Percentiles rank a stretch among this genome's conserved stretches.
Conservation (phyloP, 2,329 filamentous ascomycete species). For the Colletotrichum sp. region DNA sequence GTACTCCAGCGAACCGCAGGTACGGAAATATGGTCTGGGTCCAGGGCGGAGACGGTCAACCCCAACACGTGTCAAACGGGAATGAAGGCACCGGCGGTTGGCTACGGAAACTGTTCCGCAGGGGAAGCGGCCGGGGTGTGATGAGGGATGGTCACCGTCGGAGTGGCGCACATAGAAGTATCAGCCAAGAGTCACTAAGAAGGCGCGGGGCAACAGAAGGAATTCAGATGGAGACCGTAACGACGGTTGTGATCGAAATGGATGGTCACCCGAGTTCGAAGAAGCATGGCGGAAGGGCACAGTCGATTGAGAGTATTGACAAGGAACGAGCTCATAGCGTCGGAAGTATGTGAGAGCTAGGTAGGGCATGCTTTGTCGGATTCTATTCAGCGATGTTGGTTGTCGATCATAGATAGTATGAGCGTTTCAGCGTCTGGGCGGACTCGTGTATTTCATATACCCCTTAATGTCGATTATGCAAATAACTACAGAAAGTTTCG, state of each 20-base stretch:
- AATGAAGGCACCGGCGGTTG: conserved; percentile 14
- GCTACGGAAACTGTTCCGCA: conserved; percentile 5
- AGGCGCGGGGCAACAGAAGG: conserved; percentile 23
- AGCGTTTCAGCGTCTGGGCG: background rate
- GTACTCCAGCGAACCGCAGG: conserved; percentile 9
- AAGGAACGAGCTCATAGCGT: conserved; percentile 12
- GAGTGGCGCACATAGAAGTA: background rate
- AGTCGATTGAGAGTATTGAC: conserved; percentile 3
- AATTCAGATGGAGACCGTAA: conserved; percentile 51
- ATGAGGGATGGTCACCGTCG: background rate
- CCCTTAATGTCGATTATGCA: background rate
- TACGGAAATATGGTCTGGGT: conserved; percentile 21
- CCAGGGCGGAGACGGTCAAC: conserved; percentile 6
- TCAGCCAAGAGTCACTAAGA: conserved; percentile 14
- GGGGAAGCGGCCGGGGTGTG: background rate
- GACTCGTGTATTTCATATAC: conserved; percentile 7
- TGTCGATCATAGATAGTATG: background rate
- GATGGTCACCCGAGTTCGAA: background rate
- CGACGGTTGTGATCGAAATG: conserved; percentile 45
- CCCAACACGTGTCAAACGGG: background rate
- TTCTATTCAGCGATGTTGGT: too few relatives aligned
- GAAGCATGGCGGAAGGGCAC: background rate
- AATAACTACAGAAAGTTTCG: fast-evolving
- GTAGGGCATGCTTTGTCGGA: background rate
- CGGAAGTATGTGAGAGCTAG: background rate